These are phyloP conservation scores for Cladochytrium replicatum DNA, from an alignment of 192 early-diverging fungal species.

Conservation along the genomic window DNA sequence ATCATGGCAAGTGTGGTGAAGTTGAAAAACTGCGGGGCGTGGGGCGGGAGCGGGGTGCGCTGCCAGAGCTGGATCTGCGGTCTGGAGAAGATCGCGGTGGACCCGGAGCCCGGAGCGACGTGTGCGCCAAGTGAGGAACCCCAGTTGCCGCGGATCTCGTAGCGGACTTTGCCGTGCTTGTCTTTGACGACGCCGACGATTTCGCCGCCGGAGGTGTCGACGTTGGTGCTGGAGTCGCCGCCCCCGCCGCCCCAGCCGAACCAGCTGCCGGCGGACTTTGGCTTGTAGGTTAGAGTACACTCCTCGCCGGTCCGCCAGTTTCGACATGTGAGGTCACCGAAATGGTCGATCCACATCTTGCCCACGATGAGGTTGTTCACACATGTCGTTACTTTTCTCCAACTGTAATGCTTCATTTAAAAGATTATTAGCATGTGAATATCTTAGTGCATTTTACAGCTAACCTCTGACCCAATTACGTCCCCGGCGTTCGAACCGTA, in stretches of 20 bases:
- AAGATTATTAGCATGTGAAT: too few species aligned
- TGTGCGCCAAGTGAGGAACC: constrained; percentile 12
- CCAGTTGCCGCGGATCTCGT: constrained; percentile 25
- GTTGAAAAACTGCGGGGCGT: constrained; percentile 42
- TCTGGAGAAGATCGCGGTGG: neutral
- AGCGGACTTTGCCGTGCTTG: constrained; percentile 16
- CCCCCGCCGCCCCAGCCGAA: constrained; percentile 53
- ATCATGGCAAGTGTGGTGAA: constrained; percentile 68
- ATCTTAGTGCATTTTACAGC: too few species aligned
- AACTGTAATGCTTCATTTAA: constrained; percentile 64
- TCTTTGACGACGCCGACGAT: constrained; percentile 27
- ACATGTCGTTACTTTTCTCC: constrained; percentile 76
- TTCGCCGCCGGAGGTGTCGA: constrained; percentile 16
- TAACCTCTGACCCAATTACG: constrained; percentile 31
- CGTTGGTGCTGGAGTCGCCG: constrained; percentile 31
- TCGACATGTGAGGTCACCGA: constrained; percentile 70
- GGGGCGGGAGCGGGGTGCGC: constrained; percentile 7
- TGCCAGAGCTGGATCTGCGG: neutral
- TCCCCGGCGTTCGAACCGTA: constrained; percentile 36
- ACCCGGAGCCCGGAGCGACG: neutral
- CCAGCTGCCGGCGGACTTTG: constrained; percentile 32
- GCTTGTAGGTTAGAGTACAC: constrained; percentile 69
- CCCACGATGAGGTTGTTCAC: constrained; percentile 83
- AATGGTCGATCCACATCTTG: constrained; percentile 73
- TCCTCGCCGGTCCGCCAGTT: constrained; percentile 77